Evolutionary conservation across 805 yeast species (phyloP).

Genomic region (Alloascoidea hylecoeti): DNA sequence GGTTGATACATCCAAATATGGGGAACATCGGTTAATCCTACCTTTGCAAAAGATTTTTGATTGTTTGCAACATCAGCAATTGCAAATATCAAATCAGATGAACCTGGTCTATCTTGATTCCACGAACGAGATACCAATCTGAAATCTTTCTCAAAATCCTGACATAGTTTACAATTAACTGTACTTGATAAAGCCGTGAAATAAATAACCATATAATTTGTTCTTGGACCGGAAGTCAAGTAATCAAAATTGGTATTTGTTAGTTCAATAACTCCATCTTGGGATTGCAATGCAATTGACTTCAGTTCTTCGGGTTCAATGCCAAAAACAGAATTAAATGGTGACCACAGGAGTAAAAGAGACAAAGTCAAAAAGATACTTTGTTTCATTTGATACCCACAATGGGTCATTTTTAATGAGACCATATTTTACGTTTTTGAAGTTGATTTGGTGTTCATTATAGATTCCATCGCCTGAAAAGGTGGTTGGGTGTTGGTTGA

Average conservation of each 20-base stretch:
- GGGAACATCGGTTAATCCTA: conserved; percentile 63
- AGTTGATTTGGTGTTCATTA: too few species aligned
- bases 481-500: too few species aligned
- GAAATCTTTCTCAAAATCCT: conserved; percentile 51
- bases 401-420: too few species aligned
- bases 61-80: conserved; percentile 56
- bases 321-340: background rate
- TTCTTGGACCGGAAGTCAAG: conserved; percentile 49
- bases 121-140: conserved; percentile 50
- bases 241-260: conserved; percentile 47
- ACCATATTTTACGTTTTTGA: too few species aligned
- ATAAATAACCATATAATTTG: conserved; percentile 48
- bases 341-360: too few species aligned
- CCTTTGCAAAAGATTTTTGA: conserved; percentile 32
- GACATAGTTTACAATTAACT: conserved; percentile 68
- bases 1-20: conserved; percentile 52
- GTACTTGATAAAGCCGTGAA: conserved; percentile 64
- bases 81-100: conserved; percentile 52
- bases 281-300: conserved; percentile 4
- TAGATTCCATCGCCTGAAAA: too few species aligned
- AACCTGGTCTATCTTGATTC: conserved; percentile 37
- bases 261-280: conserved; percentile 25
- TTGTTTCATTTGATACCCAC: too few species aligned
- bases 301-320: background rate
- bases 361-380: too few species aligned